These are phyloP conservation scores for Tuber calosporum DNA, from an alignment of 495 filamentous ascomycete species.

Conservation along the genomic window DNA sequence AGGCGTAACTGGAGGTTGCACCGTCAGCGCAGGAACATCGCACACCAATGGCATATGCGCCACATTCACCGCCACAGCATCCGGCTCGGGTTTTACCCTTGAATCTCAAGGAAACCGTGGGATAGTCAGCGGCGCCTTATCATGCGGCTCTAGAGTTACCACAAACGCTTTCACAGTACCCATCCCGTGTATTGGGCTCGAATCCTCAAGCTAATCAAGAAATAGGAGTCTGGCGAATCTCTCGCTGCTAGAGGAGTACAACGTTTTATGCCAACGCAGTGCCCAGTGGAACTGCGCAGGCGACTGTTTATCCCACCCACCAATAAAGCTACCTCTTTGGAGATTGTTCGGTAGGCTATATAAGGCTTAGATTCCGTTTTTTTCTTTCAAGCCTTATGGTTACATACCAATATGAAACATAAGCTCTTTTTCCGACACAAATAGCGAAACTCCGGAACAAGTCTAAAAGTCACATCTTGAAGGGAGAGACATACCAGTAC, in stretches of 20 bases:
- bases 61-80: conserved; percentile 49
- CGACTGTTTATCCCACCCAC: conserved; percentile 26
- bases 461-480: not conserved
- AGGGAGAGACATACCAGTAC: not conserved
- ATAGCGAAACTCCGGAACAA: not conserved
- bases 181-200: not conserved
- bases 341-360: conserved; percentile 29
- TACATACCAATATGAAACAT: not conserved
- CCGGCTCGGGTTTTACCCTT: conserved; percentile 41
- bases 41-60: conserved; percentile 59
- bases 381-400: not conserved
- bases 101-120: conserved; percentile 16
- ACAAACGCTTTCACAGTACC: conserved; percentile 20
- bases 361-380: conserved; percentile 37
- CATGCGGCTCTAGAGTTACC: conserved; percentile 9
- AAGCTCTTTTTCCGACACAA: not conserved
- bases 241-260: conserved; percentile 8
- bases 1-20: conserved; percentile 52
- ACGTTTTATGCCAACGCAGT: conserved; percentile 12
- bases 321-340: conserved; percentile 14
- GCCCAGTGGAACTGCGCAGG: conserved; percentile 16
- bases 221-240: conserved; percentile 9
- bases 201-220: not conserved
- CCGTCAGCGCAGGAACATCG: conserved; percentile 59
- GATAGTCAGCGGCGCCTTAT: conserved; percentile 9